A percentile compares a stretch with the other conserved stretches of the same genome.
These are phyloP conservation scores for Megacollybia marginata DNA, from an alignment of 768 basidiomycete species.

Conservation along the genomic window DNA sequence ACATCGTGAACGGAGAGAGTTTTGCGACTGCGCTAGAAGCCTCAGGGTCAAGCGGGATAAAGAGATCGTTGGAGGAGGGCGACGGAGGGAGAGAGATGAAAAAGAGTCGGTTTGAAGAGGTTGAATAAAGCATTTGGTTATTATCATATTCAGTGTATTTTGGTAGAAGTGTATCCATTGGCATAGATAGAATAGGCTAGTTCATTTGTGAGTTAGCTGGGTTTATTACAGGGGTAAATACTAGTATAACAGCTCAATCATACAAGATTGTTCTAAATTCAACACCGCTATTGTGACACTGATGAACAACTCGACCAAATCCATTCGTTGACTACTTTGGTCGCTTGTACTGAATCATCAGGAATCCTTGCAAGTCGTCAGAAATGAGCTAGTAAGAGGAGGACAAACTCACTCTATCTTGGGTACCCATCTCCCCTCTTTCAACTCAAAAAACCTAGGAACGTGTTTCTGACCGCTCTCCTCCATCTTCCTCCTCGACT, in stretches of 20 bases:
- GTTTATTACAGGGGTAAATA: no score
- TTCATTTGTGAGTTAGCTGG: no score
- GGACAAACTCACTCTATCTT: conserved; percentile 53
- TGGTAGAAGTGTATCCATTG: no score
- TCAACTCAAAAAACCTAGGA: conserved; percentile 76
- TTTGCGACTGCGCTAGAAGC: conserved; percentile 33
- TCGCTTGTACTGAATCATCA: conserved; percentile 59
- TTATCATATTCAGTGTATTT: no score
- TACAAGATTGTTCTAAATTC: no score
- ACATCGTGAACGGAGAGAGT: conserved; percentile 59
- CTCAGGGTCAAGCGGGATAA: conserved; percentile 8
- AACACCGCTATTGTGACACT: not conserved
- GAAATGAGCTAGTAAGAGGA: conserved; percentile 3
- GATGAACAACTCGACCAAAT: conserved; percentile 39
- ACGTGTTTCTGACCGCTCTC: conserved; percentile 60
- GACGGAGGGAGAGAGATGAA: conserved; percentile 41
- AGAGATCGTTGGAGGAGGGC: conserved; percentile 18
- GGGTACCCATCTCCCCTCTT: conserved; percentile 76
- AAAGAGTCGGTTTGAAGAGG: conserved; percentile 52
- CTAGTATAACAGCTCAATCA: no score
- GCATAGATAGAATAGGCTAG: no score
- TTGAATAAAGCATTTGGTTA: conserved; percentile 37
- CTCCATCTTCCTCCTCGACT: conserved; percentile 66
- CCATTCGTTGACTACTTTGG: conserved; percentile 64
- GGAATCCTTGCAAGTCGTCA: conserved; percentile 46